Evolutionary conservation across 2,329 filamentous ascomycete species (phyloP).

Genomic region (Mycosphaerelloides madeirae): DNA sequence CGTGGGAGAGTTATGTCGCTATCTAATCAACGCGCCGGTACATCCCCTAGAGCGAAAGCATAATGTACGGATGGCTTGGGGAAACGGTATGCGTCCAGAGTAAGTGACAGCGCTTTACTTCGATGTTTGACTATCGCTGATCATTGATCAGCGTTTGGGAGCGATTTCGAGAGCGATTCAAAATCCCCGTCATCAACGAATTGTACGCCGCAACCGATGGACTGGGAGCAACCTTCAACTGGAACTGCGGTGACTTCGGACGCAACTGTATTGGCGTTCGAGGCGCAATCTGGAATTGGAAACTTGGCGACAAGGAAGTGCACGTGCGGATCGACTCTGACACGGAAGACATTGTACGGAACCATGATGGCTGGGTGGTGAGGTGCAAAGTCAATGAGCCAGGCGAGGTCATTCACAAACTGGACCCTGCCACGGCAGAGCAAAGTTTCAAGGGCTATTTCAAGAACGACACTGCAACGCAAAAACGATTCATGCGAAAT

Average conservation of each 20-base stretch:
- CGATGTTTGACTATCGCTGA: slow-evolving; percentile 54
- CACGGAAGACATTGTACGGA: slow-evolving; percentile 61
- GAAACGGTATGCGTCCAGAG: slow-evolving; percentile 80
- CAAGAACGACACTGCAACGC: slow-evolving; percentile 63
- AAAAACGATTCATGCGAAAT: slow-evolving; percentile 66
- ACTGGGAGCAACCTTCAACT: slow-evolving; percentile 25
- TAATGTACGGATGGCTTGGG: slow-evolving; percentile 65
- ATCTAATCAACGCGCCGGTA: slow-evolving; percentile 64
- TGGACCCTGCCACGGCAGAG: slow-evolving; percentile 60
- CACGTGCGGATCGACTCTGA: slow-evolving; percentile 65
- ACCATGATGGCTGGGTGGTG: slow-evolving; percentile 61
- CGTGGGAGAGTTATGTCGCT: slow-evolving; percentile 79
- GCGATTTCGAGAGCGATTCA: slow-evolving; percentile 66
- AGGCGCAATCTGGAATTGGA: slow-evolving; percentile 23
- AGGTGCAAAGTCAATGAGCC: slow-evolving; percentile 57
- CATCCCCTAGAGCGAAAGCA: slow-evolving; percentile 67
- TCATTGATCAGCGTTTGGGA: too few species aligned
- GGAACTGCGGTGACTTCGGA: slow-evolving; percentile 26
- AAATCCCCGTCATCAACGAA: slow-evolving; percentile 31
- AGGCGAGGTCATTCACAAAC: slow-evolving; percentile 68
- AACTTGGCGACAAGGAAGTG: slow-evolving; percentile 35
- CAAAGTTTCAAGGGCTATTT: slow-evolving; percentile 77
- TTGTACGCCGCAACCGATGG: slow-evolving; percentile 36
- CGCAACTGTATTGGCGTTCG: slow-evolving; percentile 23
- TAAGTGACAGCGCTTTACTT: slow-evolving; percentile 55